Evolutionary conservation across 2,329 filamentous ascomycete genomes (phyloP), one percentile per base, ranked within the genome.

Genomic region (Aspergillus arachidicola): DNA sequence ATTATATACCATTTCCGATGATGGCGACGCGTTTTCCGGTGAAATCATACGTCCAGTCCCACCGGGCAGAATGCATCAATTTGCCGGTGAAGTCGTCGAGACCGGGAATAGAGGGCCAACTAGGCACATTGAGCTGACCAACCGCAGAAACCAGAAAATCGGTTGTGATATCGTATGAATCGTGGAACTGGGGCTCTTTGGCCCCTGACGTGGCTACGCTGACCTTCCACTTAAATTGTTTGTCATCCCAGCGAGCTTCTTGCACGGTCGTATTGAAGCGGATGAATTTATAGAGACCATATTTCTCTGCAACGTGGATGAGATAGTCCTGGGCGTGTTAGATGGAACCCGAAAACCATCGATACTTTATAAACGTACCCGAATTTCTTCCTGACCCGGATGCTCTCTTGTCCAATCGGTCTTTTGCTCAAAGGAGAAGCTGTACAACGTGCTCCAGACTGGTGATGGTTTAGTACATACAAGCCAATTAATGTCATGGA

Each of bases 361-460:
- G 6, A 11, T 28, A 19, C 6, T 28, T 28, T 28, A 23, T 5
- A 14, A 59, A 64, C 45, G 12, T 68, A 83, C 79, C 38, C 86
- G 77, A 23, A 89, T 86, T 70, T 89, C 86, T 69, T 87, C 84
- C 67, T 89, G 86, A 0, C 84, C 83, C 0, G 86, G 84, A 68
- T 87, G 88, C 59, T 86, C 81, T 21, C 84, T 76, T 1, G 83
- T 83, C 86, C 86, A 87, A 66, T 83, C 78, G 3, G 84, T 76
- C 58, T 87, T 88, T 58, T 86, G 85, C 41, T 85, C 86, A 68
- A 89, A 89, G 6, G 84, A 87, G 72, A 83, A 88, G 50, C 81
- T 85, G 75, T 89, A 89, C 3, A 89, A 75, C 55, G 82, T 76
- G 38, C 80, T 84, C 80, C 80, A 84, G 11, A 87, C 83, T 78